Base-by-base conservation (phyloP, 805 yeast genomes). In the Ogataea angusta region DNA sequence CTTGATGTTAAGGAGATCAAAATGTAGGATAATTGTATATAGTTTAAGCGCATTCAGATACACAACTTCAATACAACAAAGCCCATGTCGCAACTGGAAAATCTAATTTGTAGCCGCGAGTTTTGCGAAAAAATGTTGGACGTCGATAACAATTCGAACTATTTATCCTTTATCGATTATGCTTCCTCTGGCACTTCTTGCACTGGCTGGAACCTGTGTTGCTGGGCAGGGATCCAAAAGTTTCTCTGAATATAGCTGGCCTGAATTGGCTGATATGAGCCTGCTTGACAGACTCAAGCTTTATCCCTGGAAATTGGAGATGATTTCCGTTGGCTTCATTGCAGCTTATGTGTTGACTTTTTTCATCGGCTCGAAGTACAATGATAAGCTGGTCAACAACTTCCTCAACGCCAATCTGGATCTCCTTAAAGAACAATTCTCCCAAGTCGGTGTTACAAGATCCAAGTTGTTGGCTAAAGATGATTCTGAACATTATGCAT, bases 221-320 rank as follows among this genome's bases (percentile, higher is more conserved):
- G 52, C 46, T 6, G 45, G 38, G 28, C 36, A 18, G 15, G 38
- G 15, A 4, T 32, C 22, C 31, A 44, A 43, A 28, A 33, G 36
- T 6, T 52, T 40, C 36, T 15, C 23, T 9, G 51, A 59, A 15
- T 63, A 65, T 52, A 56, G 75, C 24, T 43, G 61, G 35, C 82
- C 78, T 30, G 82, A 80, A 47, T 75, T 86, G 59, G 69, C 70
- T 26, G 68, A 64, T 5, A 66, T 87, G 78, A 65, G 84, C 2
- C 17, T 88, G 36, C 31, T 66, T 35, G 72, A 82, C 52, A 78
- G 97, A 55, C 40, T 85, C 29, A 50, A 53, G 43, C 51, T 66
- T 21, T 81, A 84, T 61, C 80, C 85, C 63, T 93, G 97, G 96
- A 69, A 69, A 31, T 72, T 83, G 56, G 99, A 91, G 68, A 27